Evolutionary conservation across 2,329 filamentous ascomycete species (phyloP).

Genomic region (Simplicillium aogashimaense): DNA sequence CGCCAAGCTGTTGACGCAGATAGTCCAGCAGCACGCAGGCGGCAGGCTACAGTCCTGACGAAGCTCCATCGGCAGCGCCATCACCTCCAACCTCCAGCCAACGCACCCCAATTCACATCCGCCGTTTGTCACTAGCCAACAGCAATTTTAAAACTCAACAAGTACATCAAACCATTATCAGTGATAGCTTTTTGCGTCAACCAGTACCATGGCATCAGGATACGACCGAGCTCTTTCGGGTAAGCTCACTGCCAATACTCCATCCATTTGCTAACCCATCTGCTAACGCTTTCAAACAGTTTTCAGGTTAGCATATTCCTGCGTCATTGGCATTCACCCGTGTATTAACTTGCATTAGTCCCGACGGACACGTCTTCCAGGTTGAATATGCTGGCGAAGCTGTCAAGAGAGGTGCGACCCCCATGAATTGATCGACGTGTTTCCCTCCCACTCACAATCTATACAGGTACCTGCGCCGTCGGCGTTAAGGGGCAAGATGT

Average conservation of each 20-base stretch:
- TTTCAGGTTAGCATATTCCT: constrained; percentile 54
- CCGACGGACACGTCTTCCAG: constrained; percentile 98
- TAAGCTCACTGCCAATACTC: constrained; percentile 39
- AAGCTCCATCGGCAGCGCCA: constrained; percentile 19
- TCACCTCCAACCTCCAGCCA: constrained; percentile 3
- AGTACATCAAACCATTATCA: not conserved
- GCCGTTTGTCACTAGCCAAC: constrained; percentile 8
- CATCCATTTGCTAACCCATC: constrained; percentile 17
- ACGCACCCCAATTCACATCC: constrained; percentile 7
- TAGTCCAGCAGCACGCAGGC: not conserved
- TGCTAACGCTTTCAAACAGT: constrained; percentile 50
- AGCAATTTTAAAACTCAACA: not conserved
- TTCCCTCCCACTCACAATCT: constrained; percentile 9
- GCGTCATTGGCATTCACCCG: constrained; percentile 28
- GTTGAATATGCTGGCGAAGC: constrained; percentile 99
- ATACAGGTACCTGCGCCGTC: constrained; percentile 84
- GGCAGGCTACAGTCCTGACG: constrained; percentile 29
- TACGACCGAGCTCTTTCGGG: constrained; percentile 99
- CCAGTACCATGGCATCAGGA: constrained; percentile 65
- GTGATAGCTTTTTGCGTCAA: constrained; percentile 1
- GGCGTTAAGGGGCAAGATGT: constrained; percentile 93
- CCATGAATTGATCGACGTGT: no score
- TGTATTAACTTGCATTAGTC: constrained; percentile 44
- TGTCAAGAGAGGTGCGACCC: constrained; percentile 77
- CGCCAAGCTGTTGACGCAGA: not conserved